These are phyloP conservation scores for Clitoria ternatea DNA, from an alignment of 306 rosid species.

Conservation along the genomic window DNA sequence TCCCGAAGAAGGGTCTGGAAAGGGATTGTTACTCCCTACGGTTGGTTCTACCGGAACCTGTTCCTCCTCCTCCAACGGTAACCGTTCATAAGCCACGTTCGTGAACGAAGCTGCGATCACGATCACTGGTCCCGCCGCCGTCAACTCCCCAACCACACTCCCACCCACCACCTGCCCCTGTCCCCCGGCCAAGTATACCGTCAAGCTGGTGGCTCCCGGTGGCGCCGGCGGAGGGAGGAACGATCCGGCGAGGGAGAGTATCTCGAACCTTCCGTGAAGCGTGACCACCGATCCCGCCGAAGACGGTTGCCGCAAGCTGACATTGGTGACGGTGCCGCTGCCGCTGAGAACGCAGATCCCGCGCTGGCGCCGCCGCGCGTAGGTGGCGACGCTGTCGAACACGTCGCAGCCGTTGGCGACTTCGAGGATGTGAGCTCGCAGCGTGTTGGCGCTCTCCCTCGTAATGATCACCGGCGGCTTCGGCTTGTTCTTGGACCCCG, in stretches of 20 bases:
- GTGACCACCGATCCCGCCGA: slow-evolving; percentile 61
- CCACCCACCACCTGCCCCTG: slow-evolving; percentile 94
- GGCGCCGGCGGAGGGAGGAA: slow-evolving; percentile 94
- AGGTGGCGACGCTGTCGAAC: slow-evolving; percentile 71
- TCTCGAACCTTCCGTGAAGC: slow-evolving; percentile 89
- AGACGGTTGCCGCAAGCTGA: slow-evolving; percentile 65
- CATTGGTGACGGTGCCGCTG: slow-evolving; percentile 79
- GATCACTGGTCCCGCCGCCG: slow-evolving; percentile 76
- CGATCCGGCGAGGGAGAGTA: slow-evolving; percentile 73
- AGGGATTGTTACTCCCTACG: slow-evolving; percentile 31
- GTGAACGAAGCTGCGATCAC: slow-evolving; percentile 83
- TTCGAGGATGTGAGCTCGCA: slow-evolving; percentile 88
- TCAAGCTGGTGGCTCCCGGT: slow-evolving; percentile 79
- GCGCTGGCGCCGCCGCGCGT: slow-evolving; percentile 82
- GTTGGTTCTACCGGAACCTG: slow-evolving; percentile 26
- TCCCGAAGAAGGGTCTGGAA: slow-evolving; percentile 64
- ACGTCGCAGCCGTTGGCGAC: slow-evolving; percentile 74
- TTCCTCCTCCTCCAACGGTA: slow-evolving; percentile 74
- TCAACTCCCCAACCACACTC: slow-evolving; percentile 81
- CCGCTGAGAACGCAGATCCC: slow-evolving; percentile 92
- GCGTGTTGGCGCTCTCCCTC: slow-evolving; percentile 87
- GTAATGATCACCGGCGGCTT: slow-evolving; percentile 87
- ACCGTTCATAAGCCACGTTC: slow-evolving; percentile 79
- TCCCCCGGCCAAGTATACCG: slow-evolving; percentile 67
- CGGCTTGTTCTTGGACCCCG: slow-evolving; percentile 83